Conservation (phyloP, 2,329 filamentous ascomycete genomes). For the Lasiodiplodia gonubiensis region DNA sequence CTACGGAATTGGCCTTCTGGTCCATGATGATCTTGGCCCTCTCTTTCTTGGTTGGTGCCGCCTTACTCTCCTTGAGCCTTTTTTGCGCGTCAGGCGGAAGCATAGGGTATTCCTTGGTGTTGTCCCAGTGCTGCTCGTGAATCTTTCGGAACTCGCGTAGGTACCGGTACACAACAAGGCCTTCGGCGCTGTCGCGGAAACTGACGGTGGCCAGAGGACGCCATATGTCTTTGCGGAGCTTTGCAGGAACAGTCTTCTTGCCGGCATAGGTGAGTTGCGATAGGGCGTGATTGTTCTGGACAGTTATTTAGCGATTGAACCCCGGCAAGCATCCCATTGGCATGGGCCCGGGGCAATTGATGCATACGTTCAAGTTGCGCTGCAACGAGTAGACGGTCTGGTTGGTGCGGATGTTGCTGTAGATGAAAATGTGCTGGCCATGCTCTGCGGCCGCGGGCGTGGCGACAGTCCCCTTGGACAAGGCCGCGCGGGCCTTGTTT, state of each 20-base stretch:
- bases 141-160: slow-evolving; percentile 66
- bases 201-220: slow-evolving; percentile 63
- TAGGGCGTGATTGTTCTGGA: slow-evolving; percentile 39
- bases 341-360: not conserved
- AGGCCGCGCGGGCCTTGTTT: not conserved
- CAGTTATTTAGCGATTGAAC: not conserved
- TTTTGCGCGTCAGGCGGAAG: slow-evolving; percentile 42
- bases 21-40: slow-evolving; percentile 64
- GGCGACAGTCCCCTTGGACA: not conserved
- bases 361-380: slow-evolving; percentile 59
- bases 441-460: slow-evolving; percentile 2
- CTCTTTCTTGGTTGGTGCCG: slow-evolving; percentile 54
- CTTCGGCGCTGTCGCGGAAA: slow-evolving; percentile 57
- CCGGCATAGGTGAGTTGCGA: slow-evolving; percentile 66
- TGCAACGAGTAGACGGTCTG: slow-evolving; percentile 69
- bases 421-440: slow-evolving; percentile 64
- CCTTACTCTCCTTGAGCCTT: slow-evolving; percentile 48
- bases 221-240: slow-evolving; percentile 68
- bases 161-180: slow-evolving; percentile 62
- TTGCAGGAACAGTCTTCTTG: slow-evolving; percentile 66
- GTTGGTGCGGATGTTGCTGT: slow-evolving; percentile 65
- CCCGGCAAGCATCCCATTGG: not conserved
- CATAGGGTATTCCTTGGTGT: slow-evolving; percentile 33
- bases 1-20: slow-evolving; percentile 67
- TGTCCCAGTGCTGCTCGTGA: slow-evolving; percentile 61